phyloP scores from a whole-genome alignment of 2,329 filamentous ascomycete genomes.

The Calonectria ilicicola region DNA sequence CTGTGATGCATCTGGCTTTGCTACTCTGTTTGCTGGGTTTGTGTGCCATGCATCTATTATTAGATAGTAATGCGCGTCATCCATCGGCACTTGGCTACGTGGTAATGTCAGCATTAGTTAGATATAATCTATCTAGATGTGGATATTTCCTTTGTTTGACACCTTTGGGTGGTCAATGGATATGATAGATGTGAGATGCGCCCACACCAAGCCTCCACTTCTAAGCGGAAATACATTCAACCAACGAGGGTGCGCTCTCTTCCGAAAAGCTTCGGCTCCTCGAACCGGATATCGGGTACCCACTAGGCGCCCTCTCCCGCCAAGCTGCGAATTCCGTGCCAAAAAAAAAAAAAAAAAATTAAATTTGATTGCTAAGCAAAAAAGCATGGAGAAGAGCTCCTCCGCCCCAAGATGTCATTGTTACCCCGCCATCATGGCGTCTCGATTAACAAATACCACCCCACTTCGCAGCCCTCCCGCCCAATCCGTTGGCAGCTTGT shows the following conservation, averaged over 20 bases:
- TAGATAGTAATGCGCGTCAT: too few relatives aligned
- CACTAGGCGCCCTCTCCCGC: not conserved
- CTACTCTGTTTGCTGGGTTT: too few relatives aligned
- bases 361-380: slow-evolving; percentile 22
- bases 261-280: slow-evolving; percentile 7
- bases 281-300: slow-evolving; percentile 7
- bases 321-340: not conserved
- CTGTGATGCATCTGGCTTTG: too few relatives aligned
- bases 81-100: too few relatives aligned
- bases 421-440: slow-evolving; percentile 43
- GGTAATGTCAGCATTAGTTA: too few relatives aligned
- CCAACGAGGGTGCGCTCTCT: slow-evolving; percentile 5
- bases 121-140: too few relatives aligned
- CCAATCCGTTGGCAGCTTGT: not conserved
- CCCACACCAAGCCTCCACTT: not conserved
- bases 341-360: too few relatives aligned
- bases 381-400: not conserved
- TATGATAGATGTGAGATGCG: too few relatives aligned
- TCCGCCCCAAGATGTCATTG: not conserved
- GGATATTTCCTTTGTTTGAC: too few relatives aligned
- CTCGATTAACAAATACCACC: not conserved
- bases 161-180: too few relatives aligned
- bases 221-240: not conserved
- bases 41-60: too few relatives aligned
- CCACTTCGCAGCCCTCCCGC: not conserved